phyloP scores from a whole-genome alignment of 208 protist species.

The Perkinsela sp. region DNA sequence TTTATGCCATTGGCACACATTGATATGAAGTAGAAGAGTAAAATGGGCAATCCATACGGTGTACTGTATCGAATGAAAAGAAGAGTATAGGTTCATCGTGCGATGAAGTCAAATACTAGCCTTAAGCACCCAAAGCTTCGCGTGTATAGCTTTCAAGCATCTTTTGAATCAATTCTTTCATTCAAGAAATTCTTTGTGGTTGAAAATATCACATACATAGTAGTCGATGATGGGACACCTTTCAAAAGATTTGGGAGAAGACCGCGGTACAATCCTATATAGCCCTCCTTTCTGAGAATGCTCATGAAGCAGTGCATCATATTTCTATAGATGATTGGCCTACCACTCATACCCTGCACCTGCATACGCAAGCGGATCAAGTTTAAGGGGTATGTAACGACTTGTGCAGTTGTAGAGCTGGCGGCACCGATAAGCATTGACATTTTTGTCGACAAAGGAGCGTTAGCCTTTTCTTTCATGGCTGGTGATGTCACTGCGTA shows the following conservation, averaged over 20 bases:
- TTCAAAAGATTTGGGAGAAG: conserved; percentile 63
- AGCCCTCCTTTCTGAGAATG: conserved; percentile 32
- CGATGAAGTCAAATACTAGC: no score
- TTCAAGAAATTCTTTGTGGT: conserved; percentile 12
- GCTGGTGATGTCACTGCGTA: background rate
- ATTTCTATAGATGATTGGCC: conserved; percentile 28
- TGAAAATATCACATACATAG: conserved; percentile 59
- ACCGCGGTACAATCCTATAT: conserved; percentile 42
- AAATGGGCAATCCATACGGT: no score
- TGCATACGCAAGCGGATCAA: conserved; percentile 58
- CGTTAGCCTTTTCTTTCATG: background rate
- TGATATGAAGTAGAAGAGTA: no score
- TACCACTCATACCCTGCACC: conserved; percentile 49
- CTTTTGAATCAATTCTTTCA: no score
- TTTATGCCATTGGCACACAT: no score
- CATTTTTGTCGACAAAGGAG: background rate
- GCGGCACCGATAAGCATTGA: conserved; percentile 21
- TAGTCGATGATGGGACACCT: conserved; percentile 38
- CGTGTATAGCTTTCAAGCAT: no score
- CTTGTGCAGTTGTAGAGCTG: conserved; percentile 44
- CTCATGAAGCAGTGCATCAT: conserved; percentile 58
- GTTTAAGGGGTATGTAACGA: conserved; percentile 56
- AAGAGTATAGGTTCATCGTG: no score
- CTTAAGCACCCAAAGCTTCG: no score
- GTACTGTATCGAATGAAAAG: no score